Percentiles rank a stretch among this genome's conserved stretches.
These are phyloP conservation scores for Raphanus sativus DNA, from an alignment of 345 rosid species.

Conservation along the genomic window DNA sequence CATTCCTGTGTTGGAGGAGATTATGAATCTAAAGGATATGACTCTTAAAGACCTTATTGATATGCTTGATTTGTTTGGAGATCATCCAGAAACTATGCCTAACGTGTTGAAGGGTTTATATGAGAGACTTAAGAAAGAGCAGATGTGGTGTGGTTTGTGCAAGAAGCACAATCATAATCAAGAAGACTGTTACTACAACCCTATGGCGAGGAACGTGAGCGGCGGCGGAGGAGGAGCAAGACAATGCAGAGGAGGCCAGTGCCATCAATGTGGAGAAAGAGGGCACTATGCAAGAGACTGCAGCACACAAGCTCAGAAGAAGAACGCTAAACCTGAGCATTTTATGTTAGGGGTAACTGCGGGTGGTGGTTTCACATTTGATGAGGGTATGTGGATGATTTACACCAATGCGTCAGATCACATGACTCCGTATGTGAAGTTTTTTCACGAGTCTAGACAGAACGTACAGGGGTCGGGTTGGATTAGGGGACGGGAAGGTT, in stretches of 20 bases:
- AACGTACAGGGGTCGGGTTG: background rate
- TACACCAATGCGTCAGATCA: background rate
- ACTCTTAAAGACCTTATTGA: background rate
- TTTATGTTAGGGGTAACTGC: background rate
- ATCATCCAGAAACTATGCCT: background rate
- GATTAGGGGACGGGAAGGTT: background rate
- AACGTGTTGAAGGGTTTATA: background rate
- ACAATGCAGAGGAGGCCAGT: background rate
- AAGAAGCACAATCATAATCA: slow-evolving; percentile 5
- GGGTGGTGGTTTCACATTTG: background rate
- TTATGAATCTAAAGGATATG: slow-evolving; percentile 10
- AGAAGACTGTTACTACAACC: slow-evolving; percentile 10
- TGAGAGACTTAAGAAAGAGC: background rate
- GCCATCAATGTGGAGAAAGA: slow-evolving; percentile 20
- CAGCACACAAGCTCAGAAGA: background rate
- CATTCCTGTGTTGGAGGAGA: background rate
- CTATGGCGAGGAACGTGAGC: too few relatives aligned
- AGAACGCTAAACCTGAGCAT: background rate
- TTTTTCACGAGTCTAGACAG: slow-evolving; percentile 15
- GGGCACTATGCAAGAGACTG: slow-evolving; percentile 16
- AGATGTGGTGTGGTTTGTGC: slow-evolving; percentile 21
- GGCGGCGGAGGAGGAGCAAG: background rate
- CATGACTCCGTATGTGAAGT: slow-evolving; percentile 24
- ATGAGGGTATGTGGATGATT: slow-evolving; percentile 18
- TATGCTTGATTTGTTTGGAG: background rate